Evolutionary conservation across 2,329 filamentous ascomycete species (phyloP), one percentile per base, ranked within the genome.

Genomic region (Atkinsonella hypoxylon): DNA sequence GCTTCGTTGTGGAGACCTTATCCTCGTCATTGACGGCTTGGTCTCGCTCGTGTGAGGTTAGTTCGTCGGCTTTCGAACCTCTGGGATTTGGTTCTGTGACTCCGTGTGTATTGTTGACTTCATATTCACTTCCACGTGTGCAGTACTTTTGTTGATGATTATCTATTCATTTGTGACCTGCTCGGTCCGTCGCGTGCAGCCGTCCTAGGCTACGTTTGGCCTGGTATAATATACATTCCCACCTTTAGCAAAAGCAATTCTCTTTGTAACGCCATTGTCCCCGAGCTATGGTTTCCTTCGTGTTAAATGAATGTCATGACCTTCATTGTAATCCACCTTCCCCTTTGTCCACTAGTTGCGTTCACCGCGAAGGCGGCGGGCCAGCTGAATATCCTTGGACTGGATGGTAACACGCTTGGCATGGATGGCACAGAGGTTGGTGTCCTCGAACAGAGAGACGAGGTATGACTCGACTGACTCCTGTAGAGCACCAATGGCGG

Each of bases 361-460:
- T 78, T 93, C 90, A 60, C 93, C 93, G 65, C 93, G 88, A 67
- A 98, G 88, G 66, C 93, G 87, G 62, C 93, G 87, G 65, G 91
- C 90, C 47, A 97, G 83, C 76, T 97, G 91, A 68, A 97, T 96
- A 64, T 96, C 91, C 80, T 96, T 96, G 59, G 83, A 84, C 74
- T 91, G 91, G 74, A 97, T 97, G 66, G 91, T 97, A 67, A 97
- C 93, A 77, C 93, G 89, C 83, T 97, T 97, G 74, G 93, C 91
- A 76, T 97, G 93, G 72, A 97, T 95, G 67, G 93, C 91, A 76
- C 91, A 97, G 49, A 95, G 77, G 78, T 97, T 97, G 75, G 91
- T 96, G 70, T 97, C 91, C 74, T 97, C 90, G 64, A 97, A 97
- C 58, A 97, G 85, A 43, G 90, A 95, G 73, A 97, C 90, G 64